A percentile compares a stretch with the other conserved stretches of the same genome.
These are phyloP conservation scores for Spergularia bocconei DNA, from an alignment of 148 eudicot species.

Conservation along the genomic window DNA sequence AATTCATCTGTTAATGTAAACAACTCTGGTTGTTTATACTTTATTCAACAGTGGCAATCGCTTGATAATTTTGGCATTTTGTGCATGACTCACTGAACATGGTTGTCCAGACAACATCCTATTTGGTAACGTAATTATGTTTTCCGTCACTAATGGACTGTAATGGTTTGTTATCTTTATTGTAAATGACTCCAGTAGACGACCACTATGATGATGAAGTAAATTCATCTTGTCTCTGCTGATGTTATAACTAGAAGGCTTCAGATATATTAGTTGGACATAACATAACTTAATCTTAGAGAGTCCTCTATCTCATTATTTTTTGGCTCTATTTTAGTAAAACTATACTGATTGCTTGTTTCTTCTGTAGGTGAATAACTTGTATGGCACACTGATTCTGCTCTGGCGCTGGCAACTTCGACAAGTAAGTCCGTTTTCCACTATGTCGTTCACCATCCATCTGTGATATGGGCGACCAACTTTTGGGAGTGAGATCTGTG, in stretches of 20 bases:
- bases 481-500: neutral
- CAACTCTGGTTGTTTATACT: neutral
- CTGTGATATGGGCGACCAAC: neutral
- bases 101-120: neutral
- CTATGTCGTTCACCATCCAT: neutral
- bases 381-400: neutral
- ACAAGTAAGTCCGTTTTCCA: slow-evolving; percentile 11
- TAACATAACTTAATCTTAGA: neutral
- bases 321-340: neutral
- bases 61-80: neutral
- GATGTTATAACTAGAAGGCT: neutral
- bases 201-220: neutral
- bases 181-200: neutral
- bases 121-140: neutral
- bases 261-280: neutral
- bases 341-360: neutral
- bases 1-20: neutral
- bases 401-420: neutral
- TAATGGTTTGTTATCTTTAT: slow-evolving; percentile 8
- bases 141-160: neutral
- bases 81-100: neutral
- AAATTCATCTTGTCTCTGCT: slow-evolving; percentile 1
- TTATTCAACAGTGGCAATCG: neutral
- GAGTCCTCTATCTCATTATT: neutral
- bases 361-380: slow-evolving; percentile 20